These are phyloP conservation scores for Camelina neglecta DNA, from an alignment of 345 rosid genomes.

Conservation along the genomic window DNA sequence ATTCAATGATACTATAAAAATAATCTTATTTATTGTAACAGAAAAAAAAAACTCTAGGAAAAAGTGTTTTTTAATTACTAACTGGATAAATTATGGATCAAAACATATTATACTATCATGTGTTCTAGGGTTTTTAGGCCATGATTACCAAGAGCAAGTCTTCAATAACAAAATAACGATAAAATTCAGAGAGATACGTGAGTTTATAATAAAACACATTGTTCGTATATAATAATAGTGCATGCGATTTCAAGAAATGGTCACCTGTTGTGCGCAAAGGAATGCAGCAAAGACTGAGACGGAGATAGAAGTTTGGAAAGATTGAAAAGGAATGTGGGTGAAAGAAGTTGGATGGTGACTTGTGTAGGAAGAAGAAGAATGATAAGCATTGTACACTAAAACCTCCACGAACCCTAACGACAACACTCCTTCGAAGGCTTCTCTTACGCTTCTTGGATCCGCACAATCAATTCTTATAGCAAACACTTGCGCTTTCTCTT, in stretches of 20 bases:
- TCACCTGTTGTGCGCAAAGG: conserved; percentile 87
- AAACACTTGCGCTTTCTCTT: conserved; percentile 89
- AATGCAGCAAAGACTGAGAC: conserved; percentile 80
- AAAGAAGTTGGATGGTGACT: conserved; percentile 60
- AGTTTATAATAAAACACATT: neutral
- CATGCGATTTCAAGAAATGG: neutral
- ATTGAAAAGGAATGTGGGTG: conserved; percentile 65
- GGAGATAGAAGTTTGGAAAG: conserved; percentile 77
- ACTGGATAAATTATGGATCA: neutral
- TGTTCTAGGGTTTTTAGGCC: neutral
- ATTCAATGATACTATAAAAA: no score
- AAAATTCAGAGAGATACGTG: neutral
- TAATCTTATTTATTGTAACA: neutral
- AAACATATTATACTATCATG: neutral
- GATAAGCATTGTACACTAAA: conserved; percentile 86
- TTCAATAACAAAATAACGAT: neutral
- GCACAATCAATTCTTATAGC: conserved; percentile 95
- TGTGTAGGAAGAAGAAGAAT: conserved; percentile 49
- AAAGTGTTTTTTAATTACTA: no score
- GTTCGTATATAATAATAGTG: neutral
- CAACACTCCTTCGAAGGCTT: conserved; percentile 95
- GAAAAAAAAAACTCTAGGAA: neutral
- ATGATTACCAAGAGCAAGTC: neutral
- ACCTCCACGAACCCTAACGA: conserved; percentile 92
- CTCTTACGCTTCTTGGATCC: conserved; percentile 78